Base-by-base conservation (phyloP, 2,329 filamentous ascomycete species). In the Cercospora sojina region DNA sequence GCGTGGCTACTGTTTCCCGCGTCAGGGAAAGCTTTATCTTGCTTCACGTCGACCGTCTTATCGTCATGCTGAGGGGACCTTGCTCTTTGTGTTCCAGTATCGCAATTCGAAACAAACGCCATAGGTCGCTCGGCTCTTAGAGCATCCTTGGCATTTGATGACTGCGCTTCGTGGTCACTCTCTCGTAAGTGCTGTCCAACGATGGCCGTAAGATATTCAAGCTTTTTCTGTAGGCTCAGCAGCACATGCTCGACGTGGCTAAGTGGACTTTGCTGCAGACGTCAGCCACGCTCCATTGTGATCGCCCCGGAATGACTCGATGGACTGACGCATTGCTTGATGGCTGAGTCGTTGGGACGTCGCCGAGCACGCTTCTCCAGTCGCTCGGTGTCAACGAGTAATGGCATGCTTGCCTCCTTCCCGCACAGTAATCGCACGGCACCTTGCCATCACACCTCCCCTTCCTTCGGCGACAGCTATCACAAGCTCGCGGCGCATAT, bases 311-410 rank as follows among this genome's bases (percentile, higher is more conserved):
- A 32, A 18, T 57, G 27, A 25, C 23, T 13, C 16, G 7, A 16
- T 18, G n/a, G n/a, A 57, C 53, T 57, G 7, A 23, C 53, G 53
- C 53, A 35, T 32, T 57, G 31, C 31, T 57, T 31, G 53, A 57
- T n/a, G 29, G n/a, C 53, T 57, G 53, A 23, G 53, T 20, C 16
- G 27, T 31, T 13, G 53, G 53, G 18, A 57, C 29, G 12, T 57
- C 18, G 10, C 29, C 31, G 18, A 57, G 53, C 18, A 57, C 53
- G 53, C 53, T 57, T 18, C 53, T 31, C 53, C 53, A 57, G 25
- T 57, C 53, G 29, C 53, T 57, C 29, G 53, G 31, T 8, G 53
- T 57, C 53, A 57, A 35, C 53, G 53, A 57, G 25, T 35, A 57
- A 23, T 57, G 29, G 53, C 53, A 57, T 35, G 53, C n/a, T 13